Evolutionary conservation across 306 rosid genomes (phyloP).

Genomic region (Pterocarpus macrocarpus): DNA sequence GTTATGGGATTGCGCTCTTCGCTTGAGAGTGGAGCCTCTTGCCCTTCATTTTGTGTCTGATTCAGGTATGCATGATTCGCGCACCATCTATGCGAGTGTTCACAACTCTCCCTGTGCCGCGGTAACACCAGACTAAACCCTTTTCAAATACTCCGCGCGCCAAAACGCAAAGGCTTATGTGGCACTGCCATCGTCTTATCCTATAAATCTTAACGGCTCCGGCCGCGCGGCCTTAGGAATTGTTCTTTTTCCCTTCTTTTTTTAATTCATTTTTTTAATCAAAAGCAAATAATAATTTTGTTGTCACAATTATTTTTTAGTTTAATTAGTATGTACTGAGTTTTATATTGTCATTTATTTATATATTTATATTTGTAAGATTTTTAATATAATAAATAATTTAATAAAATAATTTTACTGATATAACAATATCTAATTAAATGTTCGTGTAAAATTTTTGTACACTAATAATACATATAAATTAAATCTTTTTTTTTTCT

Average conservation of each 20-base stretch:
- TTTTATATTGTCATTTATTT: too few relatives aligned
- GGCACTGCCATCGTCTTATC: neutral
- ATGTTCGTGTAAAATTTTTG: too few relatives aligned
- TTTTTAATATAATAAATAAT: too few relatives aligned
- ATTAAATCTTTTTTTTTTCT: too few relatives aligned
- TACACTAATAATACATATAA: too few relatives aligned
- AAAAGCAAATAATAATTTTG: neutral
- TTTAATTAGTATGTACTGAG: too few relatives aligned
- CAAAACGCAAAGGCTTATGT: neutral
- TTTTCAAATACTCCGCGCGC: conserved; percentile 56
- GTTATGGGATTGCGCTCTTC: conserved; percentile 23
- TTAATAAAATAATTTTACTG: too few relatives aligned
- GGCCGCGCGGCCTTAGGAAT: neutral
- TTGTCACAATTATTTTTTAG: too few relatives aligned
- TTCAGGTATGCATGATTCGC: conserved; percentile 5
- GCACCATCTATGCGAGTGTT: neutral
- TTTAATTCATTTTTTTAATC: neutral
- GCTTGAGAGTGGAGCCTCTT: conserved; percentile 34
- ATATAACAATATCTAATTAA: too few relatives aligned
- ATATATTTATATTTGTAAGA: too few relatives aligned
- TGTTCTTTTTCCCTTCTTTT: neutral
- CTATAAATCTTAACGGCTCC: conserved; percentile 38
- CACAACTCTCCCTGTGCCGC: conserved; percentile 27
- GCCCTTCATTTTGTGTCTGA: neutral
- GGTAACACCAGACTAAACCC: conserved; percentile 10